Percentiles rank a stretch among this genome's conserved stretches.
Conservation (phyloP, 106 monocot species). For the Allium sativum region DNA sequence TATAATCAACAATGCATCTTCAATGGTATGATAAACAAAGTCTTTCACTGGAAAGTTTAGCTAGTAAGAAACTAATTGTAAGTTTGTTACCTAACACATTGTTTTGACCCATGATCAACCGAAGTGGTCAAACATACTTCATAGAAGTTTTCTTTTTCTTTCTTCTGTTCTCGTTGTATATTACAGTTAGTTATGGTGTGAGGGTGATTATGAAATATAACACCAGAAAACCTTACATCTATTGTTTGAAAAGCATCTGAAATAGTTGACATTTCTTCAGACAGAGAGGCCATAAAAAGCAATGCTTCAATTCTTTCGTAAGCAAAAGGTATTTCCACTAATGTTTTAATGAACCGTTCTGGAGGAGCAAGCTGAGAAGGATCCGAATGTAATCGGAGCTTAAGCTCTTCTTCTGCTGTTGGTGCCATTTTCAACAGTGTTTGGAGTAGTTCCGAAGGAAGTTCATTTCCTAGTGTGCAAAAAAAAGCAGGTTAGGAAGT, state of each 20-base stretch:
- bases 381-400: slow-evolving; percentile 40
- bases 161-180: too few species aligned
- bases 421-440: slow-evolving; percentile 58
- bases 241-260: slow-evolving; percentile 39
- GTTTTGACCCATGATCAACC: too few species aligned
- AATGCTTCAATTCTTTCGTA: slow-evolving; percentile 51
- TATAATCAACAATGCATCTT: too few species aligned
- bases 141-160: too few species aligned
- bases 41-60: too few species aligned
- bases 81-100: too few species aligned
- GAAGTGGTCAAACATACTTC: too few species aligned
- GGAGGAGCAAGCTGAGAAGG: slow-evolving; percentile 41
- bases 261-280: slow-evolving; percentile 31
- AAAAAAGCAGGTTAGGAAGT: not conserved
- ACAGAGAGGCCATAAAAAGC: slow-evolving; percentile 45
- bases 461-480: slow-evolving; percentile 42
- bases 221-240: slow-evolving; percentile 27
- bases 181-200: too few species aligned
- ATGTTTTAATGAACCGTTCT: slow-evolving; percentile 45
- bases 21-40: too few species aligned
- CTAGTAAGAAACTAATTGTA: too few species aligned
- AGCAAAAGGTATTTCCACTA: slow-evolving; percentile 59
- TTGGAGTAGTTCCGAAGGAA: slow-evolving; percentile 42
- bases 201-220: too few species aligned
- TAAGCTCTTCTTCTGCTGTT: slow-evolving; percentile 58